Base-by-base conservation (phyloP, 345 rosid species). In the Abelmoschus esculentus region DNA sequence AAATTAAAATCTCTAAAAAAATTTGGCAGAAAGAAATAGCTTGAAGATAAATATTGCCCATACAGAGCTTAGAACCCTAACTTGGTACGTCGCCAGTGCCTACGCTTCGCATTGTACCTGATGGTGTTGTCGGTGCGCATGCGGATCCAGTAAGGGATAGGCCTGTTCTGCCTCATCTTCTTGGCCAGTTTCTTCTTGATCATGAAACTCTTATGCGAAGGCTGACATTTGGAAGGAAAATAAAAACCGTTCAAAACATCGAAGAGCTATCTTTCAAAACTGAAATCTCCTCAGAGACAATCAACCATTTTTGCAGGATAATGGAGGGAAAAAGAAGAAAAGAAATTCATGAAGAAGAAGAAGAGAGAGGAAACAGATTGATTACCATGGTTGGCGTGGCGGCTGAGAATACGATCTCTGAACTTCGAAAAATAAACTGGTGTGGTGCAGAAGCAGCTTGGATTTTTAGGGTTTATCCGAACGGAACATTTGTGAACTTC, bases 181-280 rank as follows among this genome's bases (percentile, higher is more conserved):
- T 87, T 87, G 34, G 85, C 92, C 38, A 87, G 81, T 75, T 85
- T 87, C 83, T 87, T 87, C 86, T 87, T 87, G 38, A 87, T 89
- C 81, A 36, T 85, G 67, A 89, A 93, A 15, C 90, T 76, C 89
- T 93, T 93, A 85, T 93, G 98, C 13, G 97, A 87, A 84, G 98
- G 98, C 98, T 90, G 78, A 17, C 3, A 42, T 44, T 44, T 44
- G 10, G 42, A 38, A 38, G 7, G 19, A 40, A 50, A 11, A 40
- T 11, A 42, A 42, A 40, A 42, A 40, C 52, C 67, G 19, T 19
- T 63, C 15, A 17, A 63, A 22, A 22, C 0, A 22, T 22, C 26
- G 26, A 22, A 22, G 26, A 22, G 26, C 0, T 22, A 22, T 22
- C 26, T 22, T 22, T 22, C 26, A 22, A 22, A 61, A 61, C 49